phyloP scores from a whole-genome alignment of 192 early-diverging fungal species.

The Linnemannia schmuckeri region DNA sequence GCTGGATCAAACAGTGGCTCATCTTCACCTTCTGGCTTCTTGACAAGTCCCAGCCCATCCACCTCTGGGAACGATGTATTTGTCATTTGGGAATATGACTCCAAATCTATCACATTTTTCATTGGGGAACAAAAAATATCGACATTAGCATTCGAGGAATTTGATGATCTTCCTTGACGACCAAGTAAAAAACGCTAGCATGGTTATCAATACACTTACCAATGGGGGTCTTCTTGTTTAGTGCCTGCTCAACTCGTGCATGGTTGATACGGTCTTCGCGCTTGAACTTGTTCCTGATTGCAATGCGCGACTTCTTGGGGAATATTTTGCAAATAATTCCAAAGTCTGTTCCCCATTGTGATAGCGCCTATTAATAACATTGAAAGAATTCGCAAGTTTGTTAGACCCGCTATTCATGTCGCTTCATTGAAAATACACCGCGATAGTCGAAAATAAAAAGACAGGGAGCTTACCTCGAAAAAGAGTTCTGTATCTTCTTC shows the following conservation, averaged over 20 bases:
- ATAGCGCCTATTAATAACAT: slow-evolving; percentile 35
- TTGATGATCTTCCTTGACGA: not conserved
- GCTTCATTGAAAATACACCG: not conserved
- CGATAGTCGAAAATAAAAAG: not conserved
- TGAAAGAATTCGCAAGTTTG: not conserved
- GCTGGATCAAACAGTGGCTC: slow-evolving; percentile 9
- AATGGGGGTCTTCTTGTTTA: slow-evolving; percentile 44
- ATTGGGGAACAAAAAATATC: not conserved
- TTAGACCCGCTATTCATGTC: not conserved
- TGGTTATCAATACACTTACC: slow-evolving; percentile 21
- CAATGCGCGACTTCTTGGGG: slow-evolving; percentile 47
- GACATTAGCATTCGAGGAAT: not conserved
- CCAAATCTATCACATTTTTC: slow-evolving; percentile 17
- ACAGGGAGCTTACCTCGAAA: slow-evolving; percentile 32
- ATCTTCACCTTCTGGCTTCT: slow-evolving; percentile 15
- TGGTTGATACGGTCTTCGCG: slow-evolving; percentile 53
- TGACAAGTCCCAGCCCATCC: slow-evolving; percentile 13
- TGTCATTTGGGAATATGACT: slow-evolving; percentile 35
- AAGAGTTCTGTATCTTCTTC: slow-evolving; percentile 57
- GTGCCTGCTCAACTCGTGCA: slow-evolving; percentile 36
- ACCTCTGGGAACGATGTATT: slow-evolving; percentile 36
- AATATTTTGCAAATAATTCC: slow-evolving; percentile 57
- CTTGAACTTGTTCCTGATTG: slow-evolving; percentile 59
- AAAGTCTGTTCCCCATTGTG: slow-evolving; percentile 65
- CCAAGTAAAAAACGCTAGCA: not conserved